phyloP scores from a whole-genome alignment of 176 grass and related monocot genomes.

The Aegilops longissima region DNA sequence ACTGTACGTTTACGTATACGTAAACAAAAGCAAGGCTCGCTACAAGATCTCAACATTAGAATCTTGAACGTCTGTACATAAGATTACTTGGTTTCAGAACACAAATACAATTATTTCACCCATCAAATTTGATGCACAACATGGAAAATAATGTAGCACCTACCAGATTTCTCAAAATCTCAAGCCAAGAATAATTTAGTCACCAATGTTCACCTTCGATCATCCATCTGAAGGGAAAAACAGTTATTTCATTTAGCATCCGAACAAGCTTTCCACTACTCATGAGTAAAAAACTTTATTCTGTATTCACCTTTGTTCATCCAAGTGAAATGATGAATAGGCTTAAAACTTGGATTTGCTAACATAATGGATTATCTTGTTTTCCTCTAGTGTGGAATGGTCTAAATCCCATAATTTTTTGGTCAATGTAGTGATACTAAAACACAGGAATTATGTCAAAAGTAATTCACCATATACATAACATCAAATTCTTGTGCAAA shows the following conservation, averaged over 20 bases:
- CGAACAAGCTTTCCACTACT: too few species aligned
- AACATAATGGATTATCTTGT: too few species aligned
- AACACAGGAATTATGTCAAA: background rate
- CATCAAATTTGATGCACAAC: background rate
- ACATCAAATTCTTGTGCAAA: background rate
- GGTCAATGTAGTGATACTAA: too few species aligned
- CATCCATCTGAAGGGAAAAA: slow-evolving; percentile 34
- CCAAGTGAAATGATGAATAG: background rate
- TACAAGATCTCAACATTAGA: background rate
- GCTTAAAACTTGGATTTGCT: background rate
- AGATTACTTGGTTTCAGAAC: background rate
- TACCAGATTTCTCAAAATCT: background rate
- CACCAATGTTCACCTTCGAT: slow-evolving; percentile 48
- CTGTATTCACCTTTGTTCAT: background rate
- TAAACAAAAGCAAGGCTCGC: background rate
- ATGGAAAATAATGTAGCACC: background rate
- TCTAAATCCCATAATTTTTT: too few species aligned
- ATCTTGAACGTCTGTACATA: background rate
- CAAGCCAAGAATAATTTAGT: background rate
- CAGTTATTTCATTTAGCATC: too few species aligned
- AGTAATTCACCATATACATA: background rate
- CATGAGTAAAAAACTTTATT: too few species aligned
- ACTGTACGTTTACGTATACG: too few species aligned
- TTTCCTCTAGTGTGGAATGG: too few species aligned
- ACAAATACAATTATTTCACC: background rate